These are phyloP conservation scores for Colletotrichum salicis DNA, from an alignment of 2,329 filamentous ascomycete genomes.

Conservation along the genomic window DNA sequence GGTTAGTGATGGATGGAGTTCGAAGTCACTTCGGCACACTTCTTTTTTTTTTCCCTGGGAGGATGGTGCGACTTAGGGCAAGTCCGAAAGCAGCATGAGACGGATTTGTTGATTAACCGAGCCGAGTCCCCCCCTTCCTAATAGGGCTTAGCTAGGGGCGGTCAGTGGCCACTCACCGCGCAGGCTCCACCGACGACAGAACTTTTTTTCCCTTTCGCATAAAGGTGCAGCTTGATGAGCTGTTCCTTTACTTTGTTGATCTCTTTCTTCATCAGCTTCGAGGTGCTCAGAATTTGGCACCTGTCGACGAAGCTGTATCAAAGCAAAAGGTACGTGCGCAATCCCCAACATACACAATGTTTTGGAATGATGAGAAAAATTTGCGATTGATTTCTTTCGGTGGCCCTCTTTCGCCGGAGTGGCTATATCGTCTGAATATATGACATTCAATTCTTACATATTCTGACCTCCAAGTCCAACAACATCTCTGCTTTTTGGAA, in stretches of 20 bases:
- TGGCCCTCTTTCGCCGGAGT: constrained; percentile 91
- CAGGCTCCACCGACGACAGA: constrained; percentile 24
- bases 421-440: constrained; percentile 78
- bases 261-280: constrained; percentile 4
- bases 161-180: constrained; percentile 2
- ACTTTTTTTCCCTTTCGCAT: constrained; percentile 19
- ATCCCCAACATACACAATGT: constrained; percentile 12
- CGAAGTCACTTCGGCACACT: constrained; percentile 18
- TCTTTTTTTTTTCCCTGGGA: constrained; percentile 17
- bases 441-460: constrained; percentile 99
- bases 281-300: constrained; percentile 2
- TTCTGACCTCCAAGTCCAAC: constrained; percentile 73
- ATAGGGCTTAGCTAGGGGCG: constrained; percentile 6
- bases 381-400: constrained; percentile 94
- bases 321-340: constrained; percentile 39
- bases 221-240: not conserved
- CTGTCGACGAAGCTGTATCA: not conserved
- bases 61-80: constrained; percentile 6
- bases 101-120: constrained; percentile 26
- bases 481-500: not conserved
- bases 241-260: not conserved
- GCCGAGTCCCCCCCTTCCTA: not conserved
- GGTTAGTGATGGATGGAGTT: constrained; percentile 28
- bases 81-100: not conserved
- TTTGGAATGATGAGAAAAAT: constrained; percentile 89